Conservation (phyloP, 2,329 filamentous ascomycete genomes). For the Colletotrichum musicola region DNA sequence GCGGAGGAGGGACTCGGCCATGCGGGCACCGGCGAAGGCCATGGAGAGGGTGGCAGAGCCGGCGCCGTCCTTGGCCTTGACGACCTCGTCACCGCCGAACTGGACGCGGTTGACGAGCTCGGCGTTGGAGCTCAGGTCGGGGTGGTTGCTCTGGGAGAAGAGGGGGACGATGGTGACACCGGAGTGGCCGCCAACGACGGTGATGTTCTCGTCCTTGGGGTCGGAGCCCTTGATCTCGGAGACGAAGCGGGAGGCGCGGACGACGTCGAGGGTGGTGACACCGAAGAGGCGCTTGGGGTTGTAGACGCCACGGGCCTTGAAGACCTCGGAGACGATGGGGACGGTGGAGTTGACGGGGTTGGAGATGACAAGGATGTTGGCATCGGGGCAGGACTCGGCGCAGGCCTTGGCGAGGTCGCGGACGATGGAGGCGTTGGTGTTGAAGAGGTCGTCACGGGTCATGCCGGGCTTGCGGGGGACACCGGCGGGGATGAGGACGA, state of each 20-base stretch:
- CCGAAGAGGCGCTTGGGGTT: slow-evolving; percentile 99
- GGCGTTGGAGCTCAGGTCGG: slow-evolving; percentile 82
- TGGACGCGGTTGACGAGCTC: slow-evolving; percentile 93
- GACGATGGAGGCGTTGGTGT: slow-evolving; percentile 99
- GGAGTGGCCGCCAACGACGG: slow-evolving; percentile 96
- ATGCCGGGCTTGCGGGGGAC: slow-evolving; percentile 99
- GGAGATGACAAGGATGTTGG: slow-evolving; percentile 96
- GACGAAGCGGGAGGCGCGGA: slow-evolving; percentile 98
- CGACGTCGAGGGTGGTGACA: slow-evolving; percentile 98
- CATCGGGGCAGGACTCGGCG: slow-evolving; percentile 88
- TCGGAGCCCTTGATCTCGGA: slow-evolving; percentile 92
- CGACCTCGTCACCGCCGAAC: slow-evolving; percentile 99
- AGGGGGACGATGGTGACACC: slow-evolving; percentile 98
- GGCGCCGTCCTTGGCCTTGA: slow-evolving; percentile 98
- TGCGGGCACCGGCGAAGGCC: slow-evolving; percentile 90
- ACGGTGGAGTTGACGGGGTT: slow-evolving; percentile 99
- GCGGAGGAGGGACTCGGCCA: slow-evolving; percentile 93
- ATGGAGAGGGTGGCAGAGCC: slow-evolving; percentile 98
- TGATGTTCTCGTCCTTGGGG: slow-evolving; percentile 93
- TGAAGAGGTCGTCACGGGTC: slow-evolving; percentile 99
- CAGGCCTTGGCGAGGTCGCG: slow-evolving; percentile 96
- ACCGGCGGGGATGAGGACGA: slow-evolving; percentile 97
- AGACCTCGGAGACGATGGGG: slow-evolving; percentile 96
- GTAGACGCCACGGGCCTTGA: slow-evolving; percentile 96
- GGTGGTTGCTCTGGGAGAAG: slow-evolving; percentile 92